Evolutionary conservation across 2,329 filamentous ascomycete species (phyloP).

Genomic region (Penicillium sp.): DNA sequence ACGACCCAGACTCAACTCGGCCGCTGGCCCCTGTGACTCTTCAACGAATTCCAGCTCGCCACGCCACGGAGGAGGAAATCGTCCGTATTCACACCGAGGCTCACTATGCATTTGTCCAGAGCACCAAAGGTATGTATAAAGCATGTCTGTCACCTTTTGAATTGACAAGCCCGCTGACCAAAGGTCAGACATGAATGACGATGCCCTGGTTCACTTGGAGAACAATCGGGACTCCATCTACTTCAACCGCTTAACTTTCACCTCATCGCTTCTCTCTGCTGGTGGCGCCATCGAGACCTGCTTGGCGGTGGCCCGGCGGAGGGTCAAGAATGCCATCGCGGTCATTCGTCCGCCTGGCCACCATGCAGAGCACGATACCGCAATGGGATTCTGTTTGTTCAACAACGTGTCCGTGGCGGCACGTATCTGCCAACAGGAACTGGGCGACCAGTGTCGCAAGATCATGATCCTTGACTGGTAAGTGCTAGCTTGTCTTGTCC

Average conservation of each 20-base stretch:
- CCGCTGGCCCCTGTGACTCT: slow-evolving; percentile 55
- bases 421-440: slow-evolving; percentile 79
- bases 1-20: slow-evolving; percentile 52
- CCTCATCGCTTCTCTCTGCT: slow-evolving; percentile 77
- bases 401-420: slow-evolving; percentile 95
- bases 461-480: slow-evolving; percentile 93
- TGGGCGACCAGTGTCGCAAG: slow-evolving; percentile 77
- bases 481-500: slow-evolving; percentile 40
- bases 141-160: neutral
- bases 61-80: slow-evolving; percentile 77
- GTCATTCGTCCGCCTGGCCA: slow-evolving; percentile 94
- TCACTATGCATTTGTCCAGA: slow-evolving; percentile 76
- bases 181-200: slow-evolving; percentile 47
- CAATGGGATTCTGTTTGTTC: slow-evolving; percentile 96
- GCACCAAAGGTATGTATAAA: slow-evolving; percentile 49
- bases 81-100: slow-evolving; percentile 71
- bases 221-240: slow-evolving; percentile 73
- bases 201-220: slow-evolving; percentile 67
- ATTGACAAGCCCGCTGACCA: slow-evolving; percentile 14
- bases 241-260: slow-evolving; percentile 76
- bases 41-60: slow-evolving; percentile 70
- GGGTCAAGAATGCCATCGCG: slow-evolving; percentile 91
- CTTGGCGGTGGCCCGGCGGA: slow-evolving; percentile 77
- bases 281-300: slow-evolving; percentile 96
- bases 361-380: slow-evolving; percentile 79